A percentile compares a stretch with the other conserved stretches of the same genome.
Conservation (phyloP, 345 rosid genomes). For the Pistacia atlantica region DNA sequence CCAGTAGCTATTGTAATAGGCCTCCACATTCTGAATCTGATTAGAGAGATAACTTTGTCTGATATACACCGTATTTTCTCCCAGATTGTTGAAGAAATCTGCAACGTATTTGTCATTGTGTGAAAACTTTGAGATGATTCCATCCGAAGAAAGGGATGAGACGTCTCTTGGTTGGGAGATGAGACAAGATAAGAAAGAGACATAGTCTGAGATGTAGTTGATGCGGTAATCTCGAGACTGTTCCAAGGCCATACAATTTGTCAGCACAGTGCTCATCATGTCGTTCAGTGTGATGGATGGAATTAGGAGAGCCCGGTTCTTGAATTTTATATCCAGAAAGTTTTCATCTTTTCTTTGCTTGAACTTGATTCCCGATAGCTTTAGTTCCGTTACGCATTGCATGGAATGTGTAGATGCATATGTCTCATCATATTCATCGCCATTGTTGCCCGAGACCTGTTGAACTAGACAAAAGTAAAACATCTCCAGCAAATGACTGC, state of each 20-base stretch:
- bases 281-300: constrained; percentile 9
- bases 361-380: constrained; percentile 21
- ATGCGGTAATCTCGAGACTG: background rate
- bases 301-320: constrained; percentile 11
- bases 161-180: constrained; percentile 14
- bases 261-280: background rate
- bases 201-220: background rate
- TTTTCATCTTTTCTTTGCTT: background rate
- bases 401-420: background rate
- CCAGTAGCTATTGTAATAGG: constrained; percentile 7
- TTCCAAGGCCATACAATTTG: constrained; percentile 1
- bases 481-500: background rate
- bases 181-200: constrained; percentile 22
- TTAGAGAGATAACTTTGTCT: constrained; percentile 6
- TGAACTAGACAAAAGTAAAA: background rate
- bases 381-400: background rate
- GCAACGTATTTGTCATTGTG: constrained; percentile 12
- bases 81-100: constrained; percentile 2
- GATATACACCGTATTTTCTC: background rate
- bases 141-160: background rate
- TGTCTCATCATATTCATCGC: background rate
- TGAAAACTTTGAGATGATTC: constrained; percentile 14
- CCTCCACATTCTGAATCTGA: background rate
- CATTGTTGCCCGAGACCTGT: background rate
- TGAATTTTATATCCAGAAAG: constrained; percentile 13